Percentiles rank a stretch among this genome's conserved stretches.
Evolutionary conservation across 331 rosid species (phyloP).

Genomic region (Rhamnella rubrinervis): DNA sequence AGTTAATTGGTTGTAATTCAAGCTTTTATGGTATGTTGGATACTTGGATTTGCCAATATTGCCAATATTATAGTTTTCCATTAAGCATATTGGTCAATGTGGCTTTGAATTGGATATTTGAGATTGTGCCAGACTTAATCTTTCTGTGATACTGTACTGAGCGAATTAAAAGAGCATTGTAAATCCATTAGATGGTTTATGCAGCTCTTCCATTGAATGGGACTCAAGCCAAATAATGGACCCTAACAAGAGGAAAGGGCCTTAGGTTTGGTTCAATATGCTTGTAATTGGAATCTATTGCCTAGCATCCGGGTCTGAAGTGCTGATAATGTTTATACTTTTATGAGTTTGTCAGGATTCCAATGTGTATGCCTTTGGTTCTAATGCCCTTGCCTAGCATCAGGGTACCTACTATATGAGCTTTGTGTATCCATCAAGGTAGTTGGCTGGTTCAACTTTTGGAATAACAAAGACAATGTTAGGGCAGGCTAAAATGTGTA

Average conservation of each 20-base stretch:
- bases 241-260: no score
- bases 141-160: slow-evolving; percentile 9
- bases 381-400: background rate
- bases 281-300: background rate
- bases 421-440: no score
- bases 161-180: slow-evolving; percentile 16
- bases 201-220: no score
- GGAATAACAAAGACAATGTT: no score
- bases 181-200: background rate
- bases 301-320: slow-evolving; percentile 8
- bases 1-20: slow-evolving; percentile 23
- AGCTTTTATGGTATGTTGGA: slow-evolving; percentile 16
- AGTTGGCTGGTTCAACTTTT: no score
- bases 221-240: no score
- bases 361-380: background rate
- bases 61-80: background rate
- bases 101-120: slow-evolving; percentile 19
- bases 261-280: background rate
- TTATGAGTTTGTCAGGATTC: background rate
- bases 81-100: slow-evolving; percentile 13
- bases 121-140: slow-evolving; percentile 16
- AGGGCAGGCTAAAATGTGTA: no score
- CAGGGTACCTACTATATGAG: no score
- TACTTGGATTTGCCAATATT: slow-evolving; percentile 15
- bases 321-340: background rate